Conservation (phyloP, 2,329 filamentous ascomycete genomes). For the Fusarium nygamai region DNA sequence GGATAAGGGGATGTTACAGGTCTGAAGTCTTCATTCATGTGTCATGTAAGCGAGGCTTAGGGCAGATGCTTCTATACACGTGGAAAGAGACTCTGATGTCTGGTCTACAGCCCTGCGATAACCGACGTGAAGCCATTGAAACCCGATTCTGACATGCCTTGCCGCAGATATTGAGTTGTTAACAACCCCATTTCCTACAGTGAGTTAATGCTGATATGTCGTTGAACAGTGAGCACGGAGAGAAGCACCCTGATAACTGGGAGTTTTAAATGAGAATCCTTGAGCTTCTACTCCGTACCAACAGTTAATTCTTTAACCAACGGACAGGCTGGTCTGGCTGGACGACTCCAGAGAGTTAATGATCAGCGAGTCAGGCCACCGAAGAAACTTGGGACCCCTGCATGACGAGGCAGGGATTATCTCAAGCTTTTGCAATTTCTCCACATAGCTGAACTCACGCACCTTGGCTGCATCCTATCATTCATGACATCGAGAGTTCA, state of each 20-base stretch:
- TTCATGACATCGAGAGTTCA: background rate
- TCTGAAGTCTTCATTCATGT: background rate
- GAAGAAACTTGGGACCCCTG: background rate
- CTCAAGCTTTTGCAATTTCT: background rate
- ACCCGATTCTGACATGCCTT: background rate
- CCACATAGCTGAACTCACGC: background rate
- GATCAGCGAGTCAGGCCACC: background rate
- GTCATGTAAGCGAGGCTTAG: background rate
- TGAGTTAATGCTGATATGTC: accelerated
- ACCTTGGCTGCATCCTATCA: background rate
- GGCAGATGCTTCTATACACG: too few relatives aligned
- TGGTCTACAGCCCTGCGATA: accelerated
- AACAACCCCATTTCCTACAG: background rate
- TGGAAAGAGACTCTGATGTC: accelerated
- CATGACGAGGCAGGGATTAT: background rate
- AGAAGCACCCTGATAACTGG: background rate
- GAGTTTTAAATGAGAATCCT: too few relatives aligned
- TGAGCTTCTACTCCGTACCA: background rate
- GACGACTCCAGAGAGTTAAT: background rate
- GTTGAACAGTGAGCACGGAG: accelerated
- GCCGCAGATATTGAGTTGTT: too few relatives aligned
- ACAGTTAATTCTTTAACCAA: background rate
- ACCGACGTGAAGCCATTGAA: background rate
- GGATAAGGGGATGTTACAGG: background rate
- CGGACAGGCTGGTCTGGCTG: background rate